These are phyloP conservation scores for Puccinia coronata DNA, from an alignment of 1,284 basidiomycete species.

Conservation along the genomic window DNA sequence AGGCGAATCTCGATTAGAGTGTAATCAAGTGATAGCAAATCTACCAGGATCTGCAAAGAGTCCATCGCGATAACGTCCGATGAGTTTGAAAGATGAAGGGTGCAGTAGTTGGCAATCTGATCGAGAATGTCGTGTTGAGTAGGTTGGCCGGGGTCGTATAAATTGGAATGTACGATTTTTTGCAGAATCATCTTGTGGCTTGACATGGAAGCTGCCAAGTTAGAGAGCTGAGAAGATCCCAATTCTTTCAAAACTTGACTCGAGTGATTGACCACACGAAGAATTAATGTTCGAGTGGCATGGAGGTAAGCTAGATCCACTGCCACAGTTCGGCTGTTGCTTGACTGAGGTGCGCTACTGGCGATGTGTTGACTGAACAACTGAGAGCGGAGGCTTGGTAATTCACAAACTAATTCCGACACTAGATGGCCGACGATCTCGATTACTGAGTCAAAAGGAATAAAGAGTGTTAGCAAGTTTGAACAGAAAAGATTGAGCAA, in stretches of 20 bases:
- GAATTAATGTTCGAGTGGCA: conserved; percentile 26
- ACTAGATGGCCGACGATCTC: conserved; percentile 6
- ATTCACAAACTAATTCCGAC: not conserved
- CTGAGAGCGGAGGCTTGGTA: conserved; percentile 19
- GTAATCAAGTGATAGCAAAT: conserved; percentile 28
- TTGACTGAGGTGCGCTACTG: conserved; percentile 7
- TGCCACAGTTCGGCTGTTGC: not conserved
- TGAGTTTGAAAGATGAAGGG: not conserved
- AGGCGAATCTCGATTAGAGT: conserved; percentile 31
- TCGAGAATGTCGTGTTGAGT: conserved; percentile 31
- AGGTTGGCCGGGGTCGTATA: conserved; percentile 15
- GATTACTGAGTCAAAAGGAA: not conserved
- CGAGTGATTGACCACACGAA: conserved; percentile 1
- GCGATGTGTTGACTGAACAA: not conserved
- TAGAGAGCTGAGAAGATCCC: not conserved
- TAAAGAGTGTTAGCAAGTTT: not conserved
- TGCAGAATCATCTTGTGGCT: not conserved
- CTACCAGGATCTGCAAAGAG: conserved; percentile 9
- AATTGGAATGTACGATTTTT: not conserved
- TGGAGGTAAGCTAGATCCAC: conserved; percentile 19
- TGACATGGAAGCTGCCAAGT: not conserved
- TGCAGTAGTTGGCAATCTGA: conserved; percentile 21
- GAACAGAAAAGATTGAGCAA: not conserved
- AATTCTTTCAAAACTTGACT: conserved; percentile 23
- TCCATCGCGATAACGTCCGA: not conserved